Base-by-base conservation (phyloP, 2,329 filamentous ascomycete genomes). In the Podosphaera xanthii region DNA sequence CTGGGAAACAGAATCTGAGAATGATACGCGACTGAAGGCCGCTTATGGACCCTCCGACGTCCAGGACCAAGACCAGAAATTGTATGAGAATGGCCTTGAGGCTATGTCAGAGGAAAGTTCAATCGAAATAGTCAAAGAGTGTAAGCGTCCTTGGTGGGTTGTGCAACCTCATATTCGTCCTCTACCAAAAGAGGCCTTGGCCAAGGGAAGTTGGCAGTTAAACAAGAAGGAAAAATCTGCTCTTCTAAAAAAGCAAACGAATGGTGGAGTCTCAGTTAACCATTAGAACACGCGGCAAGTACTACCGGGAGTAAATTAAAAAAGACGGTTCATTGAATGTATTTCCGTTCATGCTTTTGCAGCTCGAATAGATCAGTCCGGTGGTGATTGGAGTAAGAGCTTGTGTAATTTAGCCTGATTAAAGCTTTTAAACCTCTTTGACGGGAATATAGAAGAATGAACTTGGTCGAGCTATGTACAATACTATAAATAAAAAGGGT, bases 161-260 rank as follows among this genome's bases (percentile, higher is more conserved):
- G 88, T 83, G 58, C 90, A 97, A 72, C 84, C 91, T 3, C 87
- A 94, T 66, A 79, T 96, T 5, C 75, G 90, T 59, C 90, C 89
- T 48, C 70, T 96, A 66, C 92, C 92, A 0, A 86, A 85, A 64
- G 91, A 97, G 72, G 92, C 92, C 2, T 67, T 92, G 63, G 83
- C 84, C 62, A 89, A 87, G 69, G 90, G 90, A 0, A 83, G 86
- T 2, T 76, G 94, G 69, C 79, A 76, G 60, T 69, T 83, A 62
- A 87, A 82, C 66, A 90, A 88, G 73, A 89, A 89, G 69, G 76
- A 78, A 38, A 75, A 71, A 66, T 74, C 72, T 67, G 75, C 68
- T 63, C 65, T 71, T 61, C 70, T 72, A 64, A 69, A 69, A 58
- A 35, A 6, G 12, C 33, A 35, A 54, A 35, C 33, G 30, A 6